Conservation (phyloP, 2,329 filamentous ascomycete species). For the Didymella sp. region DNA sequence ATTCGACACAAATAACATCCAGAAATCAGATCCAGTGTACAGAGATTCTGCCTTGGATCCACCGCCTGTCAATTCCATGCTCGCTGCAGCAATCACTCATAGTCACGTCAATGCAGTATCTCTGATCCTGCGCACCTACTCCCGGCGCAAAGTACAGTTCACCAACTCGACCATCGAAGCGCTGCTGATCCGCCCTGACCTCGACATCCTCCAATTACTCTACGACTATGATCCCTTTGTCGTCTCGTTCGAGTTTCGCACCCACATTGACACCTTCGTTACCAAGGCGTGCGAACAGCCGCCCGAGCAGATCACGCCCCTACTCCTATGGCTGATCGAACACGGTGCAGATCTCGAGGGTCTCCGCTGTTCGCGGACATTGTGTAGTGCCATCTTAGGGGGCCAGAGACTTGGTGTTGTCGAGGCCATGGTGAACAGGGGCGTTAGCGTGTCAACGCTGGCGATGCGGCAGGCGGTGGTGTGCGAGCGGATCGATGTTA, state of each 20-base stretch:
- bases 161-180: constrained; percentile 1
- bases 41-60: neutral
- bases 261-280: constrained; percentile 14
- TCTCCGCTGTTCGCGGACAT: constrained; percentile 1
- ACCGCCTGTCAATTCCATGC: constrained; percentile 4
- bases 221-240: constrained; percentile 15
- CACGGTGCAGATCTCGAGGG: constrained; percentile 14
- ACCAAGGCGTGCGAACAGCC: constrained; percentile 21
- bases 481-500: constrained; percentile 12
- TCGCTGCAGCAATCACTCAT: constrained; percentile 5
- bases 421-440: constrained; percentile 15
- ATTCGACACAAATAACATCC: neutral
- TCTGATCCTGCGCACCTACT: constrained; percentile 11
- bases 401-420: constrained; percentile 11
- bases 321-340: constrained; percentile 14
- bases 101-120: constrained; percentile 1
- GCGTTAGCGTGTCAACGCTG: neutral
- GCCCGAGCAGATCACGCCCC: constrained; percentile 11
- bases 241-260: constrained; percentile 14
- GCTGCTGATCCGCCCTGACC: constrained; percentile 5
- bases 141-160: constrained; percentile 8
- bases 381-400: constrained; percentile 7
- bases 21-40: neutral
- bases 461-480: constrained; percentile 13
- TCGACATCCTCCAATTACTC: constrained; percentile 13